phyloP scores from a whole-genome alignment of 345 rosid species.

The Balakata baccata region DNA sequence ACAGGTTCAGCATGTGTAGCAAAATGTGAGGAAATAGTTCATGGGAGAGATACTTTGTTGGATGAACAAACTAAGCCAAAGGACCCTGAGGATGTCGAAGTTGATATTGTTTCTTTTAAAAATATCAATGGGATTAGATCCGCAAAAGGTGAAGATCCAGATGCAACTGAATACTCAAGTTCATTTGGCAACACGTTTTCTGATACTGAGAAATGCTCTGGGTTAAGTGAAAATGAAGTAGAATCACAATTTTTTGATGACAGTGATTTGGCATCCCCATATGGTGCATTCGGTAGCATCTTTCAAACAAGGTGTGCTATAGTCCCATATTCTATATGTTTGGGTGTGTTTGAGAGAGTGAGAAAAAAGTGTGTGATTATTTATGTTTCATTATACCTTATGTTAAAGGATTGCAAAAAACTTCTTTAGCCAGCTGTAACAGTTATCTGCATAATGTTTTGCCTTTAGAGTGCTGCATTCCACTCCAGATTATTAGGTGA shows the following conservation, averaged over 20 bases:
- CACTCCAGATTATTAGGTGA: neutral
- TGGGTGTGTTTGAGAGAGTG: neutral
- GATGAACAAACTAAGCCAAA: constrained; percentile 23
- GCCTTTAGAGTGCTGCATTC: neutral
- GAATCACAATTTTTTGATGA: constrained; percentile 65
- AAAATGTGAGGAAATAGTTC: constrained; percentile 30
- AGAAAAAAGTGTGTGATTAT: neutral
- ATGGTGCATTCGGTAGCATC: constrained; percentile 49
- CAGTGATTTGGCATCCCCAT: constrained; percentile 48
- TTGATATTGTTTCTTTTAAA: constrained; percentile 51
- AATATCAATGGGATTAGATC: constrained; percentile 16
- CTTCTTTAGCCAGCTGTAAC: neutral
- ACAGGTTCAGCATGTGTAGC: constrained; percentile 27
- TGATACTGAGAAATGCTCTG: constrained; percentile 44
- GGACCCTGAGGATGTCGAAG: constrained; percentile 44
- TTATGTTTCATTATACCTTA: neutral
- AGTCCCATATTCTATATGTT: constrained; percentile 2
- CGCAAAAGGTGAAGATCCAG: constrained; percentile 51
- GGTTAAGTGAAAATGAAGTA: constrained; percentile 68
- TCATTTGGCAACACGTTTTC: constrained; percentile 74
- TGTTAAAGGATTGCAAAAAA: neutral
- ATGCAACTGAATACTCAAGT: constrained; percentile 84
- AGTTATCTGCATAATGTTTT: neutral
- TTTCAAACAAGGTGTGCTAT: constrained; percentile 54
- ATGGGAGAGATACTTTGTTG: constrained; percentile 20